A percentile compares a stretch with the other conserved stretches of the same genome.
phyloP scores from a whole-genome alignment of 1,284 basidiomycete species.

The Trichosporon faecale region DNA sequence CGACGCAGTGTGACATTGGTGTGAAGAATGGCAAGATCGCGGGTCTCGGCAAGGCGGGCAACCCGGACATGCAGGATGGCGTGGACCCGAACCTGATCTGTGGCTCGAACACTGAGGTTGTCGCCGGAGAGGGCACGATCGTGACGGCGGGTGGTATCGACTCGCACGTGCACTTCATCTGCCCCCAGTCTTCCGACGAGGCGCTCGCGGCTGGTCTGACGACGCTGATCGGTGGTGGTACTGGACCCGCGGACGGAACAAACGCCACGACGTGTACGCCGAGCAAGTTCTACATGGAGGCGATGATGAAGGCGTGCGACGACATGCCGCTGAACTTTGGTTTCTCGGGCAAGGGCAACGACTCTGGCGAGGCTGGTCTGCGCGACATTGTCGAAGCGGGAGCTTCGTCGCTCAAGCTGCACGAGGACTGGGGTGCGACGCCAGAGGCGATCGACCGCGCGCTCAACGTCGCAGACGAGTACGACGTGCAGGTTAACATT shows the following conservation, averaged over 20 bases:
- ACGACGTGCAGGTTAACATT: constrained; percentile 96
- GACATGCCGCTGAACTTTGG: constrained; percentile 85
- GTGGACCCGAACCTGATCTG: constrained; percentile 73
- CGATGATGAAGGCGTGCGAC: constrained; percentile 87
- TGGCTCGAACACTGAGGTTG: constrained; percentile 78
- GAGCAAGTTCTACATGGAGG: constrained; percentile 76
- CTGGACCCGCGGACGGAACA: constrained; percentile 85
- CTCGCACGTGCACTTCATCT: constrained; percentile 89
- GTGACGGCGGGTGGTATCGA: constrained; percentile 92
- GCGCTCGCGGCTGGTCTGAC: constrained; percentile 64
- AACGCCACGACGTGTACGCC: constrained; percentile 95
- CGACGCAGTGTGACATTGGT: constrained; percentile 84
- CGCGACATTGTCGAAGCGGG: constrained; percentile 85
- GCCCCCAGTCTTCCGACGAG: constrained; percentile 74
- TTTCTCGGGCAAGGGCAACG: constrained; percentile 93
- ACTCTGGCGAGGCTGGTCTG: constrained; percentile 66
- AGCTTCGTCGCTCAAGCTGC: constrained; percentile 87
- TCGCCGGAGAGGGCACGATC: constrained; percentile 92
- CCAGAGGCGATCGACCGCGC: constrained; percentile 77
- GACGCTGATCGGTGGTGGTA: constrained; percentile 87
- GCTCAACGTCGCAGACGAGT: constrained; percentile 80
- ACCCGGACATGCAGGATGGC: constrained; percentile 86
- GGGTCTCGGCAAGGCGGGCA: constrained; percentile 94
- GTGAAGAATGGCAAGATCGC: constrained; percentile 78
- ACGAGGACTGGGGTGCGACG: constrained; percentile 98